phyloP scores from a whole-genome alignment of 495 filamentous ascomycete genomes.

The Neurospora intermedia region DNA sequence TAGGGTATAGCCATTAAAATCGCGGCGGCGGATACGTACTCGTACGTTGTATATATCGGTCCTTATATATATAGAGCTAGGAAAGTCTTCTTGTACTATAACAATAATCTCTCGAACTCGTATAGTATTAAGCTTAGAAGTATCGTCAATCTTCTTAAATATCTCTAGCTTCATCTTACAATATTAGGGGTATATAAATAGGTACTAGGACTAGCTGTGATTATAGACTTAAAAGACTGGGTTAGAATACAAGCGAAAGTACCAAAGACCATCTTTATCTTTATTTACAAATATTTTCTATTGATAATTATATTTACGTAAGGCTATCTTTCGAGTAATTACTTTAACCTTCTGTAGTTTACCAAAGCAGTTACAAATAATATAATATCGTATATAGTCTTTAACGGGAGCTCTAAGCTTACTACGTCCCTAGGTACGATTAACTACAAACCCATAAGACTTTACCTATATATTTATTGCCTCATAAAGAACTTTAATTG shows the following conservation, averaged over 20 bases:
- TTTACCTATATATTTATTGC: too few species aligned
- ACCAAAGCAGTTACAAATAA: background rate
- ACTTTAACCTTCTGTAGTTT: background rate
- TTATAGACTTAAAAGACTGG: background rate
- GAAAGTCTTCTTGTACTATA: background rate
- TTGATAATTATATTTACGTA: background rate
- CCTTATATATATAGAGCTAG: background rate
- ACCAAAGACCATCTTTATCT: background rate
- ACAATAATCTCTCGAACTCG: background rate
- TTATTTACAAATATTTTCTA: background rate
- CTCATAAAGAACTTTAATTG: too few species aligned
- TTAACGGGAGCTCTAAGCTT: background rate
- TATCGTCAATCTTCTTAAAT: too few species aligned
- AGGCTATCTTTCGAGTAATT: background rate
- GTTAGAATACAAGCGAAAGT: background rate
- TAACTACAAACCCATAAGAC: too few species aligned
- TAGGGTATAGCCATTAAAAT: background rate
- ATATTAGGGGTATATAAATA: background rate
- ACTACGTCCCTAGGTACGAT: too few species aligned
- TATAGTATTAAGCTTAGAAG: background rate
- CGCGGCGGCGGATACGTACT: background rate
- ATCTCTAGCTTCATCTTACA: background rate
- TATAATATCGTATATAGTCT: background rate
- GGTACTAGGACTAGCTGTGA: background rate
- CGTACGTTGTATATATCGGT: background rate